Evolutionary conservation across 768 basidiomycete species (phyloP), one percentile per base, ranked within the genome.

Genomic region (Sporobolomyces phaffii): DNA sequence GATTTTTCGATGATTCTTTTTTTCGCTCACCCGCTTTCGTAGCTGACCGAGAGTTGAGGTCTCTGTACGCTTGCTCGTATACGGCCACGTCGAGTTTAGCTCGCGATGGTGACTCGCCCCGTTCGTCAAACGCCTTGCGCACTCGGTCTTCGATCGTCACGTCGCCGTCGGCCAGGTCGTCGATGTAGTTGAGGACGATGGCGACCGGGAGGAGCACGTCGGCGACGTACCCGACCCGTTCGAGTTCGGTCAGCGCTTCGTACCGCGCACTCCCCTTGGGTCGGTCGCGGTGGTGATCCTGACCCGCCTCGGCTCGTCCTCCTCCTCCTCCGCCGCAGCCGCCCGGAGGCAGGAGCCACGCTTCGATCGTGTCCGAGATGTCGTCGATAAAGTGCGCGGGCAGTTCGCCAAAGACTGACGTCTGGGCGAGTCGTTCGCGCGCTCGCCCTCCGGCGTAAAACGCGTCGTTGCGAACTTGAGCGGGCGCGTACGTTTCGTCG

Each of bases 21-120:
- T n/a, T n/a, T n/a, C n/a, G 51, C 60, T 56, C 28, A 58, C 65
- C 41, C 1, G 65, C 56, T n/a, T 62, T 62, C 20, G 60, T 62
- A 13, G 56, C 60, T 0, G 65, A 68, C 0, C 60, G 54, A n/a
- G 17, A 28, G 3, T 58, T 50, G 45, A 68, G 65, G 17, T 44
- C 17, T 22, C 14, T 4, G 18, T 50, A 38, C 0, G 60, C 60
- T 3, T 50, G 1, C 2, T 26, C 24, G 47, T 20, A 64, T 15
- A 48, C 36, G 11, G 14, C 29, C 20, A 17, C 28, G 17, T 58
- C 54, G 60, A 57, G 18, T 31, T 51, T 48, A 0, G 57, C 56
- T 8, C 43, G 36, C 20, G 31, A 22, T 7, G 60, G 60, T 11
- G 26, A 7, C 6, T n/a, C 20, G 15, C 60, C 60, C 2, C 26